A percentile compares a stretch with the other conserved stretches of the same genome.
Evolutionary conservation across 1,284 basidiomycete genomes (phyloP).

Genomic region (Cryptococcus sp.): DNA sequence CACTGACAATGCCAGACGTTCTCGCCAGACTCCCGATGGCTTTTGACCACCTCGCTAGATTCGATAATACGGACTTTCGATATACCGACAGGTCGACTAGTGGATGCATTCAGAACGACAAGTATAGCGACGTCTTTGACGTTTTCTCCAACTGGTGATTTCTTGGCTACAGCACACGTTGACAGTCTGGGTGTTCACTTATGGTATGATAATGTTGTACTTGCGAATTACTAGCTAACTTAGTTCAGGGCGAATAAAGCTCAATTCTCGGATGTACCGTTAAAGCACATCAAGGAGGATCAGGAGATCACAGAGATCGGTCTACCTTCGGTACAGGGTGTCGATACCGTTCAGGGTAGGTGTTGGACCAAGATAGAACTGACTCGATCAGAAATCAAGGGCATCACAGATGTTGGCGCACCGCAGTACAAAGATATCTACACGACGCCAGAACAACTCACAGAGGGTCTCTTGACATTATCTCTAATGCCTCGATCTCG

Average conservation of each 20-base stretch:
- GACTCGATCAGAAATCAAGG: constrained; percentile 57
- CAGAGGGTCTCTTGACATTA: constrained; percentile 81
- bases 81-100: constrained; percentile 82
- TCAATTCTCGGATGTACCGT: constrained; percentile 80
- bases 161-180: constrained; percentile 90
- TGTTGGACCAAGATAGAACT: not conserved
- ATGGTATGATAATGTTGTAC: constrained; percentile 56
- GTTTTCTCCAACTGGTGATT: constrained; percentile 93
- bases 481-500: constrained; percentile 85
- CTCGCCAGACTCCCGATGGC: constrained; percentile 90
- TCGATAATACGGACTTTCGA: constrained; percentile 93
- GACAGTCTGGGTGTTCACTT: constrained; percentile 91
- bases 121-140: constrained; percentile 84
- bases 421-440: constrained; percentile 61
- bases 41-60: constrained; percentile 82
- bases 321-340: constrained; percentile 78
- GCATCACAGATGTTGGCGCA: constrained; percentile 58
- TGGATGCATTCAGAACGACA: constrained; percentile 87
- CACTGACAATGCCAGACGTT: constrained; percentile 60
- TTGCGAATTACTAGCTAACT: not conserved
- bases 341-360: constrained; percentile 56
- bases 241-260: constrained; percentile 80
- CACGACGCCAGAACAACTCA: constrained; percentile 76
- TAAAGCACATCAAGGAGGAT: constrained; percentile 68
- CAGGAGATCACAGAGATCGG: constrained; percentile 65